phyloP scores from a whole-genome alignment of 1,139 yeast species.

The Debaryomyces fabryi region DNA sequence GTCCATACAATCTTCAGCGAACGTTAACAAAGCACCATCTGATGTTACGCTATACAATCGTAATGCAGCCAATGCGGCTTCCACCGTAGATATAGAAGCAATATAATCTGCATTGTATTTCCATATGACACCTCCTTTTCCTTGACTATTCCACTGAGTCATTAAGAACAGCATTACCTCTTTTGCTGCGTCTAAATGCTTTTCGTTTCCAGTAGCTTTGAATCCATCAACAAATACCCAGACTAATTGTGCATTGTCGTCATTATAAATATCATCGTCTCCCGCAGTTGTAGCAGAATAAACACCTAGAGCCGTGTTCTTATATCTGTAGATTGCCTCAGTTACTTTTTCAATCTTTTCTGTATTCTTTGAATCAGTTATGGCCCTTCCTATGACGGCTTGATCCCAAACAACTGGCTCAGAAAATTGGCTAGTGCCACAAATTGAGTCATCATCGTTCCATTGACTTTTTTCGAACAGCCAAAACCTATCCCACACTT shows the following conservation, averaged over 20 bases:
- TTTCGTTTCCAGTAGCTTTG: conserved; percentile 16
- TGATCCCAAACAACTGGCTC: conserved; percentile 28
- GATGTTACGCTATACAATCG: conserved; percentile 22
- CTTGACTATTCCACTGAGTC: conserved; percentile 19
- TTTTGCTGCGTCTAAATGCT: conserved; percentile 19
- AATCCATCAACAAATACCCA: conserved; percentile 37
- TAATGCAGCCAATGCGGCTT: conserved; percentile 39
- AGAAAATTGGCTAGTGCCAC: conserved; percentile 12
- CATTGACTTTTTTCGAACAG: conserved; percentile 18
- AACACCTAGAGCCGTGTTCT: conserved; percentile 25
- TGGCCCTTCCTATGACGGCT: conserved; percentile 31
- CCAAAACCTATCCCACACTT: conserved; percentile 29
- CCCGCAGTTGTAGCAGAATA: conserved; percentile 36
- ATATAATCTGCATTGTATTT: conserved; percentile 27
- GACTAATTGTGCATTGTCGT: conserved; percentile 38
- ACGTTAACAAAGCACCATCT: conserved; percentile 17
- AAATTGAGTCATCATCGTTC: conserved; percentile 22
- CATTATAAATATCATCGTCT: conserved; percentile 35
- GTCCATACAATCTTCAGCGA: conserved; percentile 22
- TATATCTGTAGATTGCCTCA: conserved; percentile 21
- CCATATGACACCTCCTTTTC: conserved; percentile 39
- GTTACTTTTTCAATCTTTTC: conserved; percentile 16
- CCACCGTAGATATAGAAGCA: conserved; percentile 39
- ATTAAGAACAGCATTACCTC: conserved; percentile 19
- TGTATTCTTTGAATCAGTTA: conserved; percentile 18